phyloP scores from a whole-genome alignment of 805 yeast genomes.

The Clavispora fructus region DNA sequence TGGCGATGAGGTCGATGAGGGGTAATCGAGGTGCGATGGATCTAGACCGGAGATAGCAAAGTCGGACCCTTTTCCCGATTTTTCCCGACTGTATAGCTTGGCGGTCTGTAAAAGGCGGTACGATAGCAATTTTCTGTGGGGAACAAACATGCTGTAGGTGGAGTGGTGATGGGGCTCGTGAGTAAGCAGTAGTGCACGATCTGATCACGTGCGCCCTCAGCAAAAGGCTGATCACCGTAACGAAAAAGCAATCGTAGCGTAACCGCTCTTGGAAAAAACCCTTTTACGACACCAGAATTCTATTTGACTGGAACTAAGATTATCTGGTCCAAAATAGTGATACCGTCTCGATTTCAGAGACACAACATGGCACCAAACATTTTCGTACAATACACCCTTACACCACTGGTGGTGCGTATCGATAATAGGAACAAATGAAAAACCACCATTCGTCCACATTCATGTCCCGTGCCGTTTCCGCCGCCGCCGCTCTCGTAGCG shows the following conservation, averaged over 20 bases:
- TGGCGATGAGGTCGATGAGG: background rate
- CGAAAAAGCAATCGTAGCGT: no score
- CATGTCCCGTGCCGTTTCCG: slow-evolving; percentile 7
- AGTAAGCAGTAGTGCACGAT: background rate
- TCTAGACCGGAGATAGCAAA: background rate
- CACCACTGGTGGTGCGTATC: slow-evolving; percentile 1
- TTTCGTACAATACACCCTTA: background rate
- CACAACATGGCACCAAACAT: no score
- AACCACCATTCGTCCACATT: background rate
- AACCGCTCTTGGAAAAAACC: no score
- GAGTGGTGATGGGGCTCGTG: background rate
- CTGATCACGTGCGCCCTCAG: background rate
- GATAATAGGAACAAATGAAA: background rate
- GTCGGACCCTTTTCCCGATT: background rate
- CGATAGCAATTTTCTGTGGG: background rate
- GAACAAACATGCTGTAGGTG: background rate
- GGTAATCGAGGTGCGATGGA: background rate
- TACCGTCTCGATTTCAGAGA: no score
- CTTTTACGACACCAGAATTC: no score
- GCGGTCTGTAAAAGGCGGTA: background rate
- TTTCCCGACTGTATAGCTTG: background rate
- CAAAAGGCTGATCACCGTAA: no score
- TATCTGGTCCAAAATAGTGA: no score
- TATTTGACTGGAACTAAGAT: no score
- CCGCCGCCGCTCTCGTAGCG: slow-evolving; percentile 2